A percentile compares a stretch with the other conserved stretches of the same genome.
Evolutionary conservation across 495 filamentous ascomycete genomes (phyloP).

Genomic region (Terfezia claveryi): DNA sequence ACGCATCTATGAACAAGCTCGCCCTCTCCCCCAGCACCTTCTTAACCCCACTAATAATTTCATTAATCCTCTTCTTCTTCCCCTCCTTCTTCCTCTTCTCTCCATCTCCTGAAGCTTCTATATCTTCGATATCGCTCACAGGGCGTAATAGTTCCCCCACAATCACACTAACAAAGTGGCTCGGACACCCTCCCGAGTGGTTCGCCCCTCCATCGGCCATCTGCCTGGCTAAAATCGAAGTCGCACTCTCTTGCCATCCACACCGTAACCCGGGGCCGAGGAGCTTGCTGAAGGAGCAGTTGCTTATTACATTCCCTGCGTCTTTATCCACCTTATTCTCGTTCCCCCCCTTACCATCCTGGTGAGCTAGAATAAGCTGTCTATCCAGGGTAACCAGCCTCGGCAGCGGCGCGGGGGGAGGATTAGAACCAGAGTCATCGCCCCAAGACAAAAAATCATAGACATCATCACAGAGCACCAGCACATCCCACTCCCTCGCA

Average conservation of each 20-base stretch:
- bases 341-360: background rate
- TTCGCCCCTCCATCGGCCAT: constrained; percentile 11
- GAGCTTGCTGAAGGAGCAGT: constrained; percentile 71
- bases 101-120: background rate
- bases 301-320: constrained; percentile 58
- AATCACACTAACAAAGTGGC: constrained; percentile 10
- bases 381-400: constrained; percentile 59
- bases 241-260: constrained; percentile 49
- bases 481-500: constrained; percentile 49
- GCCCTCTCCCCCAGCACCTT: background rate
- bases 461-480: constrained; percentile 72
- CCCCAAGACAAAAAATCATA: constrained; percentile 75
- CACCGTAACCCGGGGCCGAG: constrained; percentile 56
- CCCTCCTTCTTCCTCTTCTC: background rate
- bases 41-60: background rate
- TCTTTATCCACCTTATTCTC: constrained; percentile 14
- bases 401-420: constrained; percentile 30
- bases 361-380: constrained; percentile 23
- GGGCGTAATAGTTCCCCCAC: constrained; percentile 9
- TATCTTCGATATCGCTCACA: constrained; percentile 2
- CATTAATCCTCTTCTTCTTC: background rate
- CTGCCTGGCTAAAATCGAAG: constrained; percentile 6
- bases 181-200: constrained; percentile 13
- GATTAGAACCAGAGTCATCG: constrained; percentile 11
- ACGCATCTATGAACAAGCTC: background rate